These are phyloP conservation scores for Fusarium aywerte DNA, from an alignment of 2,329 filamentous ascomycete genomes.

Conservation along the genomic window DNA sequence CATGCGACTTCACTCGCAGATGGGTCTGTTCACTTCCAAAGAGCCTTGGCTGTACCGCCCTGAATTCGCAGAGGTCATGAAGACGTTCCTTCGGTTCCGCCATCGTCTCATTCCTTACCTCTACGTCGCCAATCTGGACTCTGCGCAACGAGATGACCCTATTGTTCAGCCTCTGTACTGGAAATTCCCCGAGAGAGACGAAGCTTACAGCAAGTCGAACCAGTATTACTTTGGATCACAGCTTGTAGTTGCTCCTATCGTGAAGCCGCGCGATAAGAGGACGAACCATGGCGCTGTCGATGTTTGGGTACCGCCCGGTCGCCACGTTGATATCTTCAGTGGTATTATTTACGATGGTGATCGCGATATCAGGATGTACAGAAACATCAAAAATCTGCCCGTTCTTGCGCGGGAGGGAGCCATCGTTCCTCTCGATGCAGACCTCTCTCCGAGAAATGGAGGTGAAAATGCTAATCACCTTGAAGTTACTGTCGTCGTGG, in stretches of 20 bases:
- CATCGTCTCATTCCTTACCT: constrained; percentile 70
- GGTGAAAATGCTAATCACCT: constrained; percentile 58
- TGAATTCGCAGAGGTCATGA: constrained; percentile 59
- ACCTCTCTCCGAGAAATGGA: constrained; percentile 57
- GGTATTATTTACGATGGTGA: constrained; percentile 68
- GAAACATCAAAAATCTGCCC: constrained; percentile 61
- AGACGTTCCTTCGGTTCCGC: constrained; percentile 62
- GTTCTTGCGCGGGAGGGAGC: constrained; percentile 66
- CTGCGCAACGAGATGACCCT: constrained; percentile 58
- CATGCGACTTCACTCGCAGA: constrained; percentile 68
- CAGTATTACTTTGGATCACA: constrained; percentile 69
- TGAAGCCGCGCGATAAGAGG: constrained; percentile 58
- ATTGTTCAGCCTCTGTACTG: constrained; percentile 72
- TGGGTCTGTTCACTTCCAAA: constrained; percentile 67
- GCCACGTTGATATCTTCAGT: constrained; percentile 68
- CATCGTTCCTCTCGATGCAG: constrained; percentile 66
- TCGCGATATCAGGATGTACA: constrained; percentile 62
- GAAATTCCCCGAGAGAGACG: constrained; percentile 62
- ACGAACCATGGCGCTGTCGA: constrained; percentile 61
- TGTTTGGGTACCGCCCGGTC: constrained; percentile 66
- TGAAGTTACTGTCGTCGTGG: constrained; percentile 61
- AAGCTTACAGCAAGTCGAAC: constrained; percentile 67
- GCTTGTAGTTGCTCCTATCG: constrained; percentile 67
- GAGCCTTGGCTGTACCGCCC: constrained; percentile 69
- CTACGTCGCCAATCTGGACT: constrained; percentile 56